phyloP scores from a whole-genome alignment of 129 eudicot genomes.

The Gnaphalium uliginosum region DNA sequence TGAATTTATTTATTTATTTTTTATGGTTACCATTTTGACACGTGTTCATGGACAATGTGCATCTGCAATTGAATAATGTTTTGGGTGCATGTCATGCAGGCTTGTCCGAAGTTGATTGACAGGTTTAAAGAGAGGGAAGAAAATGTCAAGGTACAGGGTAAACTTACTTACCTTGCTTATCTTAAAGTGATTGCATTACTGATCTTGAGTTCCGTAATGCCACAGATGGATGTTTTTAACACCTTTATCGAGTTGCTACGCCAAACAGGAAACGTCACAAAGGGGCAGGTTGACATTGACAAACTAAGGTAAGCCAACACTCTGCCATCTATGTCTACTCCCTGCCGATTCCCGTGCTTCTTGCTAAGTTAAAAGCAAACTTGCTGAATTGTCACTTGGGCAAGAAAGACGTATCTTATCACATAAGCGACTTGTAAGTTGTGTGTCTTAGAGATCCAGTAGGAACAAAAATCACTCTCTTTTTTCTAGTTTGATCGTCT shows the following conservation, averaged over 20 bases:
- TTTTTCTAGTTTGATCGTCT: background rate
- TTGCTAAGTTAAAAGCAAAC: too few relatives aligned
- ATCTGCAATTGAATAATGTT: slow-evolving; percentile 4
- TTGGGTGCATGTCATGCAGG: slow-evolving; percentile 47
- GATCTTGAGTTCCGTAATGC: slow-evolving; percentile 16
- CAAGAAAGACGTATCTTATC: background rate
- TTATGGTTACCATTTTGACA: background rate
- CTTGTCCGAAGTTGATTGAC: slow-evolving; percentile 96
- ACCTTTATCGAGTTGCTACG: slow-evolving; percentile 94
- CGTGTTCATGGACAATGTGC: background rate
- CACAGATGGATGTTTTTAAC: slow-evolving; percentile 96
- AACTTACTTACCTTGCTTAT: slow-evolving; percentile 11
- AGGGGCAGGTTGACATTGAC: slow-evolving; percentile 79
- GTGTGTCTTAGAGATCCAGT: slow-evolving; percentile 10
- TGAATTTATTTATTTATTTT: background rate
- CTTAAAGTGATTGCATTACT: slow-evolving; percentile 18
- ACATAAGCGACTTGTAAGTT: slow-evolving; percentile 4
- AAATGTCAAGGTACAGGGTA: slow-evolving; percentile 78
- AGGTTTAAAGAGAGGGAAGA: slow-evolving; percentile 99
- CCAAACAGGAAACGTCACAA: slow-evolving; percentile 93
- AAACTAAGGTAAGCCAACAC: slow-evolving; percentile 65
- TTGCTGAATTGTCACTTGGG: background rate
- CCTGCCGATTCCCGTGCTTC: background rate
- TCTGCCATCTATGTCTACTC: background rate
- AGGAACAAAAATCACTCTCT: background rate